phyloP scores from a whole-genome alignment of 2,329 filamentous ascomycete genomes.

The Colletotrichum ledebouriae region DNA sequence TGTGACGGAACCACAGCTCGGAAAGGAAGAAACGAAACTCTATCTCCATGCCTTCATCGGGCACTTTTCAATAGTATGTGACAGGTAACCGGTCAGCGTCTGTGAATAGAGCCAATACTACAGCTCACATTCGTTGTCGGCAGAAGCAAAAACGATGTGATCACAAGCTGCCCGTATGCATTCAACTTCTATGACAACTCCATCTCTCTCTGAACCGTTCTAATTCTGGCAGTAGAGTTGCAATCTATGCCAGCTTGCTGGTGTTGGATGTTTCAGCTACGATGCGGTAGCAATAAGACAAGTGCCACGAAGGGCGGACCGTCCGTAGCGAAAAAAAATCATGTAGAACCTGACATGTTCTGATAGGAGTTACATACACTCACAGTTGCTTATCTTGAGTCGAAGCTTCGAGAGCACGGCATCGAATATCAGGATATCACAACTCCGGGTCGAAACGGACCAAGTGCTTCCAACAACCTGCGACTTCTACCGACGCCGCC shows the following conservation, averaged over 20 bases:
- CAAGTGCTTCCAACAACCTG: not conserved
- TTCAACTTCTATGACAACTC: not conserved
- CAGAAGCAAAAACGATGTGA: constrained; percentile 8
- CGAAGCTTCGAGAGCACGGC: constrained; percentile 6
- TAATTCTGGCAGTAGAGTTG: constrained; percentile 4
- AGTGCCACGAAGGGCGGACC: constrained; percentile 7
- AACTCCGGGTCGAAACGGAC: not conserved
- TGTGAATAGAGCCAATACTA: not conserved
- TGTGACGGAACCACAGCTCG: too few species aligned
- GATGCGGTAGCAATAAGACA: constrained; percentile 12
- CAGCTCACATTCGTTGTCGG: constrained; percentile 10
- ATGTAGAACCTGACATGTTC: not conserved
- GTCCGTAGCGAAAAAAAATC: not conserved
- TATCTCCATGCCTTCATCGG: not conserved
- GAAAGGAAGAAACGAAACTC: not conserved
- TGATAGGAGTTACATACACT: constrained; percentile 1
- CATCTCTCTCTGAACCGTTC: not conserved
- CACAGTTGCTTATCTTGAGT: constrained; percentile 3
- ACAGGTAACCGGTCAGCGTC: constrained; percentile 5
- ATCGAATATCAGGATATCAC: not conserved
- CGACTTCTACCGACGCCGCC: not conserved
- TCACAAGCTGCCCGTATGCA: constrained; percentile 2
- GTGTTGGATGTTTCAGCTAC: constrained; percentile 6
- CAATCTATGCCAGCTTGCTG: constrained; percentile 5
- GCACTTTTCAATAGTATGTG: not conserved